Evolutionary conservation across 257 asterid species (phyloP), one percentile per base, ranked within the genome.

Genomic region (Capsicum baccatum): DNA sequence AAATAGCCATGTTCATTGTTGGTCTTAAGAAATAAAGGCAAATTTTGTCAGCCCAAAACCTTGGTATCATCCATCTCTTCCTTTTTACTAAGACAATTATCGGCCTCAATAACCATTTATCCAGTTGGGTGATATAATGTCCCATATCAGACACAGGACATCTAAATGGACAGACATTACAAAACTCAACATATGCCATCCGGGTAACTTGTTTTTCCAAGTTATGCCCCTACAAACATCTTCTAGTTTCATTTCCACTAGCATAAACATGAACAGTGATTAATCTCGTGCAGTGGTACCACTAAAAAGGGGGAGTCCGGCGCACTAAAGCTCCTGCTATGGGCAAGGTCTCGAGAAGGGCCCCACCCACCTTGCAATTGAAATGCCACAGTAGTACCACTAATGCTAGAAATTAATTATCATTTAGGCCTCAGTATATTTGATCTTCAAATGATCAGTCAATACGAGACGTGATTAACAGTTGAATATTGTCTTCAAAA

Each of bases 101-200:
- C 9, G 5, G 9, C 10, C 79, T 44, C 79, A 71, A 44, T 21
- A 17, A 71, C 17, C 79, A 71, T 71, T 71, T 71, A 44, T 71
- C 58, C 54, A 44, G 79, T 71, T 10, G 17, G 44, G 58, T 44
- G n/a, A 1, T 44, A 44, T 21, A 71, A 71, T 71, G 79, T 17
- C 58, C 79, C 58, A 71, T 47, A 71, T 44, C 56, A 9, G 79
- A n/a, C 57, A 71, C 39, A 44, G 57, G 57, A 16, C 37, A 71
- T 71, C 37, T n/a, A 71, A 71, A 71, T 37, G 79, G 79, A 57
- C 44, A 44, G 2, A 71, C 79, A 71, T 17, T 71, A 71, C 10
- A 71, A 69, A 39, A 69, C 57, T 71, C 57, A 71, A 59, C 79
- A 71, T 17, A 44, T 71, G 16, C 58, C 79, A 71, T 71, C 79